phyloP scores from a whole-genome alignment of 495 filamentous ascomycete species.

The Penicillium psychrofluorescens region DNA sequence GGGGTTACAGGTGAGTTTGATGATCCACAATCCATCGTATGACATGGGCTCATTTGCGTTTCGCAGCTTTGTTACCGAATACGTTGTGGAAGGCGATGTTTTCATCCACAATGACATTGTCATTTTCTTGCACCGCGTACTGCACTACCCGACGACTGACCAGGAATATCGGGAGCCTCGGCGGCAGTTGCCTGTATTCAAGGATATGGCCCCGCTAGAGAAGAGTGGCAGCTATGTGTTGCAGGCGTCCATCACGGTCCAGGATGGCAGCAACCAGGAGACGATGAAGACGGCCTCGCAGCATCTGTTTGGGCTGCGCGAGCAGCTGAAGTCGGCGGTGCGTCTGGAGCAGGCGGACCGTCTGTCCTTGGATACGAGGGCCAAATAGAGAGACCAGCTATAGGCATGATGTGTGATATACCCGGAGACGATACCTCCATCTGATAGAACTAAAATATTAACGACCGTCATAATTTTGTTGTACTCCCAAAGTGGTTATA shows the following conservation, averaged over 20 bases:
- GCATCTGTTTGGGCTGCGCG: conserved; percentile 54
- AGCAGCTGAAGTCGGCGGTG: conserved; percentile 56
- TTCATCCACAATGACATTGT: conserved; percentile 43
- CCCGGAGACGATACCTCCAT: conserved; percentile 18
- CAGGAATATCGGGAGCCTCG: conserved; percentile 21
- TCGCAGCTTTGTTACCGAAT: conserved; percentile 41
- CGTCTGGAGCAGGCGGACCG: conserved; percentile 58
- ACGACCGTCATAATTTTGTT: not conserved
- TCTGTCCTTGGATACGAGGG: conserved; percentile 58
- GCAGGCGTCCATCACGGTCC: conserved; percentile 40
- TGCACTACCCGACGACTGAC: conserved; percentile 26
- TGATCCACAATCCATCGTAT: conserved; percentile 9
- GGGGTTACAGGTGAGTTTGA: conserved; percentile 42
- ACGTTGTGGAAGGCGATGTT: conserved; percentile 40
- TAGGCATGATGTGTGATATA: conserved; percentile 12
- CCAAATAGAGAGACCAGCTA: conserved; percentile 28
- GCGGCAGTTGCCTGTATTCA: conserved; percentile 24
- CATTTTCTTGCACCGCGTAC: conserved; percentile 40
- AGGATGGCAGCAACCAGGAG: conserved; percentile 45
- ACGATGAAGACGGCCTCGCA: conserved; percentile 49
- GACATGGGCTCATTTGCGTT: conserved; percentile 8
- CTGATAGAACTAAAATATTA: no score
- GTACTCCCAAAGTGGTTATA: no score
- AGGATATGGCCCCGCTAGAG: conserved; percentile 33
- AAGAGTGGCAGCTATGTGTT: conserved; percentile 44